These are phyloP conservation scores for Phyllosticta capitalensis DNA, from an alignment of 2,329 filamentous ascomycete species.

Conservation along the genomic window DNA sequence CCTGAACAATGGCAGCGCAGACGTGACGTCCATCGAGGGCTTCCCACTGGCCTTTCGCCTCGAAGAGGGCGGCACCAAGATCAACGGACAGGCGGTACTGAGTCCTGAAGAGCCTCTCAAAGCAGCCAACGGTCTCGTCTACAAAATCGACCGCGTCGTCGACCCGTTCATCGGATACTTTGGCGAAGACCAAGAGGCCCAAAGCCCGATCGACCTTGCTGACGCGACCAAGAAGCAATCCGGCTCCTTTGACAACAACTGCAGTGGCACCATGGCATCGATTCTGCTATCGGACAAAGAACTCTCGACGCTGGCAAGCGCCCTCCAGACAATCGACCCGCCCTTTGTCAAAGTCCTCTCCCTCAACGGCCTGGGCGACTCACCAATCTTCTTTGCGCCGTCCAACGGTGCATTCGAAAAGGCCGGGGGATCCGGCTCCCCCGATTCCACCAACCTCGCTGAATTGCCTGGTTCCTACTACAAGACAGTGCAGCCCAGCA, in stretches of 20 bases:
- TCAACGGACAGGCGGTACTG: neutral
- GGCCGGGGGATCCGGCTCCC: neutral
- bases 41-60: neutral
- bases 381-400: neutral
- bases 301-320: neutral
- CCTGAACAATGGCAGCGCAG: neutral
- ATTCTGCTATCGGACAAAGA: neutral
- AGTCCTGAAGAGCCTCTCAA: neutral
- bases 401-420: neutral
- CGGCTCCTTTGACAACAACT: neutral
- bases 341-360: neutral
- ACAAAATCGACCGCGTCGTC: neutral
- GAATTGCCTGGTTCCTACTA: neutral
- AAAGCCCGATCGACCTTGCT: neutral
- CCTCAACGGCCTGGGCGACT: neutral
- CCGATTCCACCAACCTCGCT: neutral
- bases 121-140: neutral
- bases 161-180: neutral
- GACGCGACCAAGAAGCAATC: too few species aligned
- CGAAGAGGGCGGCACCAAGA: neutral
- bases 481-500: neutral
- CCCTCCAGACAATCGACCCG: neutral
- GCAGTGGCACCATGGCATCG: neutral
- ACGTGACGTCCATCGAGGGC: neutral
- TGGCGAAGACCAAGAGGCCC: neutral